These are phyloP conservation scores for Phoma herbarum DNA, from an alignment of 2,329 filamentous ascomycete genomes.

Conservation along the genomic window DNA sequence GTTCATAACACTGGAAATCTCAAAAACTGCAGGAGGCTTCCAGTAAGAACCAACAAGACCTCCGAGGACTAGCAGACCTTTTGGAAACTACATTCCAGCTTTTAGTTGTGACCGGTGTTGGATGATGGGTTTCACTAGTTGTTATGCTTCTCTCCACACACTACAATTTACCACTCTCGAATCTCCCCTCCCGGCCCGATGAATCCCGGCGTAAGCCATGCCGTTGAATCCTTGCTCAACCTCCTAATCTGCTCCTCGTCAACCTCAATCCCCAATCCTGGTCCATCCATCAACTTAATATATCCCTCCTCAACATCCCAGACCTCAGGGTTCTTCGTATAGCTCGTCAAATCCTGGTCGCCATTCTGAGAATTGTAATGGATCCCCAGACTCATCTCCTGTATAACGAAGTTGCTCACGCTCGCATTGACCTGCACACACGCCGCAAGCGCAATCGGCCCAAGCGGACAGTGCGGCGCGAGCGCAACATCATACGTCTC, in stretches of 20 bases:
- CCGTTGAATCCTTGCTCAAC: slow-evolving; percentile 65
- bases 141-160: not conserved
- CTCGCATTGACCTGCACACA: slow-evolving; percentile 71
- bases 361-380: slow-evolving; percentile 70
- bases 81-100: too few relatives aligned
- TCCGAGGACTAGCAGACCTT: too few relatives aligned
- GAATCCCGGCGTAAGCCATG: slow-evolving; percentile 74
- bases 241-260: slow-evolving; percentile 73
- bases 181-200: slow-evolving; percentile 72
- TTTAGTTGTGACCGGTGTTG: too few relatives aligned
- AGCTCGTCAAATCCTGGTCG: slow-evolving; percentile 61
- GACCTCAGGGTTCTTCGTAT: slow-evolving; percentile 70
- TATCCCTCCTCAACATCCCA: slow-evolving; percentile 74
- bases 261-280: slow-evolving; percentile 72
- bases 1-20: too few relatives aligned
- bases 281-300: slow-evolving; percentile 66
- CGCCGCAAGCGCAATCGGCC: slow-evolving; percentile 76
- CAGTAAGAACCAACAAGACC: too few relatives aligned
- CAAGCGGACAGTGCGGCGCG: slow-evolving; percentile 77
- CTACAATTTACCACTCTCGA: slow-evolving; percentile 67
- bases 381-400: slow-evolving; percentile 82
- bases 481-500: slow-evolving; percentile 78
- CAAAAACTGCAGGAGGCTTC: too few relatives aligned
- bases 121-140: too few relatives aligned
- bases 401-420: slow-evolving; percentile 72